Evolutionary conservation across 441 rosid species (phyloP), one percentile per base, ranked within the genome.

Genomic region (Hura crepitans): DNA sequence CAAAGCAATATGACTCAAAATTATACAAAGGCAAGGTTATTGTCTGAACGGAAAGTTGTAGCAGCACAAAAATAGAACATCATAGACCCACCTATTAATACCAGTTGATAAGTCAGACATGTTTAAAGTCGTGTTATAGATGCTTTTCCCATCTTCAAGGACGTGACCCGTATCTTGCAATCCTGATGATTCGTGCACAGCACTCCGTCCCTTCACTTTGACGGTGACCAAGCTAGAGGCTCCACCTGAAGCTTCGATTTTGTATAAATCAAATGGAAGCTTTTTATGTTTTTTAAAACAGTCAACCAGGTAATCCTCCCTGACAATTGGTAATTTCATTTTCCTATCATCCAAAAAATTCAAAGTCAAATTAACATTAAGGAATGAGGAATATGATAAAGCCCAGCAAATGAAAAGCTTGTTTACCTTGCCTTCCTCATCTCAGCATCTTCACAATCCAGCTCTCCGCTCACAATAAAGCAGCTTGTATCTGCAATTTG

Each of bases 31-130:
- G 23, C 25, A 66, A 6, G 23, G 62, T 31, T 43, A 62, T 39
- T 53, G 61, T 22, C 49, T 47, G n/a, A 49, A 65, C 54, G 68
- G 47, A 50, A 50, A 43, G 59, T 45, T 14, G 43, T 12, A 66
- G 25, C 45, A 31, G 46, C 53, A 35, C 7, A 22, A 64, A 18
- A 45, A 74, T 54, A 27, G 60, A 70, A 18, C 28, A 62, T 62
- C 4, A 45, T 54, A 62, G 59, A 65, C 70, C 51, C 30, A 88
- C 94, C 92, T 96, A 83, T 96, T 96, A 69, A 87, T 80, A 72
- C 98, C 97, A 8, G 97, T 92, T 70, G 98, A 91, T 66, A 92
- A 82, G 83, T 92, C 98, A 49, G 98, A 92, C 97, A 91, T 81
- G 86, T 89, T 96, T 80, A 96, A 77, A 67, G 97, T 92, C 11